Conservation (phyloP, 495 filamentous ascomycete genomes). For the Usnea hakonensis region DNA sequence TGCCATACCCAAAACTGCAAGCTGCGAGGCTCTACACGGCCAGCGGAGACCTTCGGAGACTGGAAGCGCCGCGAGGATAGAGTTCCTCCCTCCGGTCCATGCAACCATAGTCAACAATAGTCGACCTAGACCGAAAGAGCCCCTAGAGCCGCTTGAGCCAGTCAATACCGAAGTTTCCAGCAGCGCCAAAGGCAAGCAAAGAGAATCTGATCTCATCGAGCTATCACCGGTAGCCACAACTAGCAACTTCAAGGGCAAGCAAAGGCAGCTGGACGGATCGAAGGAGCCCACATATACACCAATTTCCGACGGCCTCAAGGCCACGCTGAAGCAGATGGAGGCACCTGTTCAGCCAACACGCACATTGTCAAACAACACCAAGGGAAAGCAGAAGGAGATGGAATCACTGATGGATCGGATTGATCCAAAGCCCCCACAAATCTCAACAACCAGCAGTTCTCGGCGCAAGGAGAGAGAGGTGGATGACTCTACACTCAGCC, state of each 20-base stretch:
- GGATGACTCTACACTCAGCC: slow-evolving; percentile 13
- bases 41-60: slow-evolving; percentile 14
- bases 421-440: slow-evolving; percentile 18
- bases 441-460: slow-evolving; percentile 11
- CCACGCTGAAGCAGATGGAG: neutral
- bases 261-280: neutral
- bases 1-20: slow-evolving; percentile 15
- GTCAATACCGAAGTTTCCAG: neutral
- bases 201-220: slow-evolving; percentile 3
- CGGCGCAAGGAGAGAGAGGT: slow-evolving; percentile 4
- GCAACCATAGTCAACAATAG: slow-evolving; percentile 19
- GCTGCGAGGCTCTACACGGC: slow-evolving; percentile 12
- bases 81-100: slow-evolving; percentile 18
- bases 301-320: neutral
- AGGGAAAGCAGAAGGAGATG: neutral
- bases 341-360: neutral
- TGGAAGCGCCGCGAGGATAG: slow-evolving; percentile 9
- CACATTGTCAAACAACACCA: neutral
- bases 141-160: neutral
- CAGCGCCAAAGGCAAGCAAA: neutral
- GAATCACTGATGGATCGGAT: slow-evolving; percentile 4
- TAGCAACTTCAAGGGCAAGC: neutral
- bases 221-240: neutral
- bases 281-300: neutral
- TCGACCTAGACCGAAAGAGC: slow-evolving; percentile 4